Evolutionary conservation across 1,284 basidiomycete genomes (phyloP).

Genomic region (Cryptococcus sp.): DNA sequence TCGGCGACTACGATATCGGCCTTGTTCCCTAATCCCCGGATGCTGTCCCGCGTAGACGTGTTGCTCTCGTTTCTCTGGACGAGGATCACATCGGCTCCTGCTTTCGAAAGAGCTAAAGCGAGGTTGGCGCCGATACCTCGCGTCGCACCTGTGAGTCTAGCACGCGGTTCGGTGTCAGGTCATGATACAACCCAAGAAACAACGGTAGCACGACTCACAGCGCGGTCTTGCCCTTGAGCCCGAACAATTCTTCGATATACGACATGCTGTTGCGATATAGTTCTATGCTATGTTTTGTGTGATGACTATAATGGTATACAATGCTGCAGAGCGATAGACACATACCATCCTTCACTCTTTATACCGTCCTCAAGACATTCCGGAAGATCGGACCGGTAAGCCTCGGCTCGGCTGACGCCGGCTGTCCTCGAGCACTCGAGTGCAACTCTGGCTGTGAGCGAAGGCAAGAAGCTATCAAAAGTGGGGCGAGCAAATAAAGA

Average conservation of each 20-base stretch:
- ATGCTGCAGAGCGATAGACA: no score
- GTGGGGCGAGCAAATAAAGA: not conserved
- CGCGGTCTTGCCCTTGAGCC: conserved; percentile 55
- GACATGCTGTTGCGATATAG: conserved; percentile 20
- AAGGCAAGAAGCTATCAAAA: not conserved
- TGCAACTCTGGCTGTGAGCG: not conserved
- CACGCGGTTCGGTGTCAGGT: not conserved
- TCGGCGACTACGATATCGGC: conserved; percentile 70
- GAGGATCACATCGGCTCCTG: conserved; percentile 78
- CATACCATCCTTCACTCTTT: no score
- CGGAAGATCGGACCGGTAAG: not conserved
- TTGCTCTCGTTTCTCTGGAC: conserved; percentile 66
- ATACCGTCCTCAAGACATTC: not conserved
- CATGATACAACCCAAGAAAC: no score
- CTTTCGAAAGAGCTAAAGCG: conserved; percentile 57
- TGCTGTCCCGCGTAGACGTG: conserved; percentile 61
- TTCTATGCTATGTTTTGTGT: no score
- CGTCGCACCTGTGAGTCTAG: conserved; percentile 51
- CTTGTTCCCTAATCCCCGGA: conserved; percentile 56
- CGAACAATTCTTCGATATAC: conserved; percentile 53
- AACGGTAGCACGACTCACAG: conserved; percentile 43
- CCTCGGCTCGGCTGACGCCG: not conserved
- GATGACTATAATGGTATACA: no score
- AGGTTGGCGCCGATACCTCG: conserved; percentile 51
- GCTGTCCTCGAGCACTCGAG: not conserved